Base-by-base conservation (phyloP, 2,329 filamentous ascomycete genomes). In the Claviceps arundinis region DNA sequence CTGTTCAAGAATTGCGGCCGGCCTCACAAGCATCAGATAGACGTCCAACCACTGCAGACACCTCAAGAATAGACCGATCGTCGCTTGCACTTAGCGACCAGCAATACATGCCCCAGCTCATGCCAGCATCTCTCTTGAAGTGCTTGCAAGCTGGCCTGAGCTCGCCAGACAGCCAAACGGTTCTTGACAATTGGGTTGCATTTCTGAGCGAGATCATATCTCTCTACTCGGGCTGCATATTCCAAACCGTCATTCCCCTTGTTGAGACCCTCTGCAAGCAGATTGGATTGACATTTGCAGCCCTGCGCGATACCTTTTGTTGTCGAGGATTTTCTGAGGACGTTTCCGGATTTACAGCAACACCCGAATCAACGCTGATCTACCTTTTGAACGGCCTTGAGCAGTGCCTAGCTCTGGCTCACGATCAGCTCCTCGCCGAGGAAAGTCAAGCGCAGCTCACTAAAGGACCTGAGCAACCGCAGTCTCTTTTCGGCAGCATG, bases 401-500 rank as follows among this genome's bases (percentile, higher is more conserved):
- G 66, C 89, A 94, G 60, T 84, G 95, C 24, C 73, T 98, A 53
- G 90, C 90, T 17, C 81, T 83, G 59, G 89, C 85, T 4, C 93
- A 98, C 66, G 87, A 95, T 60, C 84, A 84, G 53, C 73, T 97
- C 19, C 70, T 90, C 49, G 73, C 77, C 24, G 89, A 95, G 59
- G 89, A 95, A 67, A 78, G 82, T 42, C 81, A 79, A 56, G 75
- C 77, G 44, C 80, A 83, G 52, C 71, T 80, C 37, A 72, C 76
- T 44, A 95, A 95, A 69, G 84, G 82, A 54, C 87, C 89, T 22
- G 87, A 94, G 61, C 86, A 88, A 58, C 81, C 84, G 14, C 87
- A 90, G 63, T 84, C 89, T 5, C 91, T 96, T 64, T 95, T 97
- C 62, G 89, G 89, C 45, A 95, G 88, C 59, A 95, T 96, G 81